phyloP scores from a whole-genome alignment of 2,329 filamentous ascomycete species.

The Alternaria metachromatica region DNA sequence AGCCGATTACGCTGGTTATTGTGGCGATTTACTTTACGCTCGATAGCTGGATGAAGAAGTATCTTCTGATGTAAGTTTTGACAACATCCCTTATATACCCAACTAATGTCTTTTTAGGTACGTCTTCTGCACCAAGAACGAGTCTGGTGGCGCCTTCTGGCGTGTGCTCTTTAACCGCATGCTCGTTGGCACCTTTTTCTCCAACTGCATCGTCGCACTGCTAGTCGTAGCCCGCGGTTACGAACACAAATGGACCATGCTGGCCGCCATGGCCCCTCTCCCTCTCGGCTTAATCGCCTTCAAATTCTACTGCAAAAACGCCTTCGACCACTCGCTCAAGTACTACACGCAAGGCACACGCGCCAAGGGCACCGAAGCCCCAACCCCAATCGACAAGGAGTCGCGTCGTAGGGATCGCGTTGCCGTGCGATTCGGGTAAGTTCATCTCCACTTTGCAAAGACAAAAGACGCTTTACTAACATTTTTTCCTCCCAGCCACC shows the following conservation, averaged over 20 bases:
- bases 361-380: constrained; percentile 58
- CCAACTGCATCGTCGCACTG: constrained; percentile 79
- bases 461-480: background rate
- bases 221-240: constrained; percentile 72
- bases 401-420: constrained; percentile 67
- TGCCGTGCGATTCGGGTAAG: constrained; percentile 71
- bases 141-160: constrained; percentile 94
- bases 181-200: constrained; percentile 78
- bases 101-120: constrained; percentile 48
- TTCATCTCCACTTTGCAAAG: background rate
- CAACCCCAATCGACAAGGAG: constrained; percentile 51
- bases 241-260: constrained; percentile 57
- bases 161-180: constrained; percentile 91
- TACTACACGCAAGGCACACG: constrained; percentile 75
- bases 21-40: constrained; percentile 88
- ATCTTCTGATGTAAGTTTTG: constrained; percentile 72
- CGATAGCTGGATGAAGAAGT: constrained; percentile 93
- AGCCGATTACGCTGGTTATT: constrained; percentile 85
- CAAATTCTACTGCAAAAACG: constrained; percentile 80
- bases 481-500: constrained; percentile 71
- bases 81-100: too few species aligned
- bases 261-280: constrained; percentile 74
- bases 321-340: constrained; percentile 79
- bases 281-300: constrained; percentile 80
- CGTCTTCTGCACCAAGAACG: constrained; percentile 94